phyloP scores from a whole-genome alignment of 2,329 filamentous ascomycete genomes.

The Knufia petricola region DNA sequence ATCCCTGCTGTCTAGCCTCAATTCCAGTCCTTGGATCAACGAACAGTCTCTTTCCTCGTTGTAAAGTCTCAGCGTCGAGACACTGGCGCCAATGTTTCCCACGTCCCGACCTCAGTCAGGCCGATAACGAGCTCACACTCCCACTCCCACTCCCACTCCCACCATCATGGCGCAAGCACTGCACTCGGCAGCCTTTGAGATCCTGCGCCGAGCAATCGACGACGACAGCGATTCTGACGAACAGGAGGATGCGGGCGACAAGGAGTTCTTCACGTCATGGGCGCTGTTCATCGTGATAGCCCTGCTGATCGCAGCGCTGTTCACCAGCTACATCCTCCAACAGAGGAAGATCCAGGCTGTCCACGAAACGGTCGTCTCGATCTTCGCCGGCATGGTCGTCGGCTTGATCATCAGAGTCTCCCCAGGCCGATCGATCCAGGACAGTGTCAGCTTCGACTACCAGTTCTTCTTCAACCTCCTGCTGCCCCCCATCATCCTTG shows the following conservation, averaged over 20 bases:
- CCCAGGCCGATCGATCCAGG: constrained; percentile 72
- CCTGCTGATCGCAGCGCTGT: constrained; percentile 86
- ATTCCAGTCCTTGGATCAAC: background rate
- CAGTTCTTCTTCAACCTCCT: constrained; percentile 99
- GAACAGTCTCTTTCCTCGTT: background rate
- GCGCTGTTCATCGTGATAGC: constrained; percentile 93
- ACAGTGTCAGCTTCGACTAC: constrained; percentile 92
- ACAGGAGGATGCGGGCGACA: constrained; percentile 73
- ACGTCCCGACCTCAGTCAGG: background rate
- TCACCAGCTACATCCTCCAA: constrained; percentile 93
- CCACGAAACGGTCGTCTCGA: constrained; percentile 95
- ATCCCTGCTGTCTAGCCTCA: background rate
- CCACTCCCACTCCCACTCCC: background rate
- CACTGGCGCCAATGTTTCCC: background rate
- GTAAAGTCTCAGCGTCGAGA: background rate
- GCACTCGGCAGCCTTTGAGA: background rate
- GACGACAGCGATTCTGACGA: constrained; percentile 23
- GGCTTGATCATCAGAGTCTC: constrained; percentile 78
- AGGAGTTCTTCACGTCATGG: constrained; percentile 94
- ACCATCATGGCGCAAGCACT: constrained; percentile 4
- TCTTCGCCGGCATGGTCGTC: constrained; percentile 96
- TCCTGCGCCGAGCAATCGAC: constrained; percentile 7
- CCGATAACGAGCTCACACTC: background rate
- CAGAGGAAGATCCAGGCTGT: constrained; percentile 95
- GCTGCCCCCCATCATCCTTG: constrained; percentile 95